phyloP scores from a whole-genome alignment of 2,329 filamentous ascomycete genomes.

The Colletotrichum paranaense region DNA sequence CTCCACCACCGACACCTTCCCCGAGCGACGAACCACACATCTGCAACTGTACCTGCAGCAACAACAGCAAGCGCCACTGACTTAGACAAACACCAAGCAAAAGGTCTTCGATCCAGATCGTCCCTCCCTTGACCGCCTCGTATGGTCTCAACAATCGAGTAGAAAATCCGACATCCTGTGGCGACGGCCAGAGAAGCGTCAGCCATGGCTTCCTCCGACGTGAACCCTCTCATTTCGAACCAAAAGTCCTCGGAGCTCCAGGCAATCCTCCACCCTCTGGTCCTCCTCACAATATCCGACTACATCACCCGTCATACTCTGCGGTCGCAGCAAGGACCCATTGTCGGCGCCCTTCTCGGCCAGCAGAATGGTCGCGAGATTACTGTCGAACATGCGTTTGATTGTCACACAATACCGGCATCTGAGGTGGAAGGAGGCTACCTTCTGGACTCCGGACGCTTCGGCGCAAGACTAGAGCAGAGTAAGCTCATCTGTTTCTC shows the following conservation, averaged over 20 bases:
- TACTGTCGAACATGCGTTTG: conserved; percentile 93
- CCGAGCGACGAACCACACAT: not conserved
- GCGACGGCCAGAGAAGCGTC: conserved; percentile 31
- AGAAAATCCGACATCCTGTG: not conserved
- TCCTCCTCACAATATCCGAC: conserved; percentile 95
- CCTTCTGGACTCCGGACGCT: conserved; percentile 77
- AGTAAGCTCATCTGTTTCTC: conserved; percentile 64
- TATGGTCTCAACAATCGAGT: conserved; percentile 2
- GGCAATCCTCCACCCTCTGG: conserved; percentile 89
- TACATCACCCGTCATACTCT: conserved; percentile 93
- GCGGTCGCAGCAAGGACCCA: conserved; percentile 77
- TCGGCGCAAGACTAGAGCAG: conserved; percentile 82
- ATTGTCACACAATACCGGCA: conserved; percentile 70
- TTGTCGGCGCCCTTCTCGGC: conserved; percentile 89
- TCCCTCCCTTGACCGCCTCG: not conserved
- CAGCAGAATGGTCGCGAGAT: conserved; percentile 92
- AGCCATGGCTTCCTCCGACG: conserved; percentile 59
- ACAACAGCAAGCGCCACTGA: not conserved
- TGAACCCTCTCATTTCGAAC: conserved; percentile 72
- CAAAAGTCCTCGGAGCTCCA: conserved; percentile 80
- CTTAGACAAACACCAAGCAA: not conserved
- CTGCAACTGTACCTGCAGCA: not conserved
- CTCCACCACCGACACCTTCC: not conserved
- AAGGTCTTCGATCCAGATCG: no score
- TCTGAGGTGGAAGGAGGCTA: conserved; percentile 64